These are phyloP conservation scores for Aspergillus sp. DNA, from an alignment of 2,329 filamentous ascomycete species.

Conservation along the genomic window DNA sequence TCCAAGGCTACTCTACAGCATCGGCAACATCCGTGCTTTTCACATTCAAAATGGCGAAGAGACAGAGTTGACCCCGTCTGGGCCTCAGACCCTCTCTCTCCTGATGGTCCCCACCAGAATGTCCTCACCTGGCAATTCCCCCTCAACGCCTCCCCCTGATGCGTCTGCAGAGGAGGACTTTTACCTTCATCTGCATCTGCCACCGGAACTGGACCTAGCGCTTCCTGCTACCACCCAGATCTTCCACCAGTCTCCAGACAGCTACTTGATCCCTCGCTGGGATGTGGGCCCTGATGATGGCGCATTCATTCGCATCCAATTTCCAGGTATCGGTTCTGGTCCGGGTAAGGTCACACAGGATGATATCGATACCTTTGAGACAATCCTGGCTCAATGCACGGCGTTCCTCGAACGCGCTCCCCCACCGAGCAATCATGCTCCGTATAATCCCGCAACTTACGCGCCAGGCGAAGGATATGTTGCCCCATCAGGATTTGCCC, in stretches of 20 bases:
- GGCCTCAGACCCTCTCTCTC: slow-evolving; percentile 86
- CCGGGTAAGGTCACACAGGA: slow-evolving; percentile 71
- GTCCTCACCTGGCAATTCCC: slow-evolving; percentile 56
- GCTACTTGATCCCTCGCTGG: slow-evolving; percentile 94
- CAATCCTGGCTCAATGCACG: slow-evolving; percentile 95
- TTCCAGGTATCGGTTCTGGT: slow-evolving; percentile 71
- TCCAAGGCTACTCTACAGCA: slow-evolving; percentile 44
- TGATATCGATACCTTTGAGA: slow-evolving; percentile 94
- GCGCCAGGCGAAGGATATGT: slow-evolving; percentile 78
- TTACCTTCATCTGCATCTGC: slow-evolving; percentile 92
- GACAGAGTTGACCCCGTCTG: slow-evolving; percentile 75
- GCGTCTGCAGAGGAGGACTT: slow-evolving; percentile 80
- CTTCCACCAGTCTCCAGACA: slow-evolving; percentile 89
- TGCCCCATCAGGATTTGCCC: slow-evolving; percentile 36
- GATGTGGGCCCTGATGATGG: slow-evolving; percentile 85
- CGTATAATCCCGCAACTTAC: slow-evolving; percentile 81
- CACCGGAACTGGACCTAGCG: slow-evolving; percentile 89
- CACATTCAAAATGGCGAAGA: slow-evolving; percentile 88
- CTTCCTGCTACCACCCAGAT: slow-evolving; percentile 95
- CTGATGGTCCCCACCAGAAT: slow-evolving; percentile 94
- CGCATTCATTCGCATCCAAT: slow-evolving; percentile 91
- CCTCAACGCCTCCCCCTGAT: slow-evolving; percentile 39
- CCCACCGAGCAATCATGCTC: slow-evolving; percentile 52
- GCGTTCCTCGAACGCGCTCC: slow-evolving; percentile 85
- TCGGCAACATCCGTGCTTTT: slow-evolving; percentile 87